Conservation (phyloP, 352 stramenopile species). For the Pythium utonaiense region DNA sequence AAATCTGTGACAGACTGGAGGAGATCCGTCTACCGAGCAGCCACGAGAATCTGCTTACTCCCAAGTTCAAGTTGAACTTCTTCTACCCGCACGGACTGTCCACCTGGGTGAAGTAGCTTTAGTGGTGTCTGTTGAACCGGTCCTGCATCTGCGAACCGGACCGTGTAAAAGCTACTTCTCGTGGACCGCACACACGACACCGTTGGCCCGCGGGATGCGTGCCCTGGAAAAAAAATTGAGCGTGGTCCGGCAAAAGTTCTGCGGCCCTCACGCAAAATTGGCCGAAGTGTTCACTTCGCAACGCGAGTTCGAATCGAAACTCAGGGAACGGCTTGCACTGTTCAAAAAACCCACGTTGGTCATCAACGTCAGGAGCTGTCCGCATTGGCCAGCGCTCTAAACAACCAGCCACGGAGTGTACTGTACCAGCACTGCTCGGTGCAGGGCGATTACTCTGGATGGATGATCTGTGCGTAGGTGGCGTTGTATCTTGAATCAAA, state of each 20-base stretch:
- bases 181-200: neutral
- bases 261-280: neutral
- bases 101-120: neutral
- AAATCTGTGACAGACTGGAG: neutral
- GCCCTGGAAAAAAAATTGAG: slow-evolving; percentile 1
- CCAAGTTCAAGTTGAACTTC: slow-evolving; percentile 1
- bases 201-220: neutral
- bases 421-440: too few relatives aligned
- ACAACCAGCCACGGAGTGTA: neutral
- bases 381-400: neutral
- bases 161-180: neutral
- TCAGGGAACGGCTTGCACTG: too few relatives aligned
- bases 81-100: neutral
- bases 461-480: too few relatives aligned
- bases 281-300: too few relatives aligned
- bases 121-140: neutral
- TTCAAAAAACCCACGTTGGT: too few relatives aligned
- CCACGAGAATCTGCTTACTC: neutral
- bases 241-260: neutral
- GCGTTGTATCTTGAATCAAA: too few relatives aligned
- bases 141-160: neutral
- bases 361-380: too few relatives aligned
- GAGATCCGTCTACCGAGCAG: neutral
- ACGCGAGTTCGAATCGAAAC: too few relatives aligned
- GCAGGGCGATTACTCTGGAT: too few relatives aligned